Base-by-base conservation (phyloP, 2,329 filamentous ascomycete genomes). In the Penicillium glabrum region DNA sequence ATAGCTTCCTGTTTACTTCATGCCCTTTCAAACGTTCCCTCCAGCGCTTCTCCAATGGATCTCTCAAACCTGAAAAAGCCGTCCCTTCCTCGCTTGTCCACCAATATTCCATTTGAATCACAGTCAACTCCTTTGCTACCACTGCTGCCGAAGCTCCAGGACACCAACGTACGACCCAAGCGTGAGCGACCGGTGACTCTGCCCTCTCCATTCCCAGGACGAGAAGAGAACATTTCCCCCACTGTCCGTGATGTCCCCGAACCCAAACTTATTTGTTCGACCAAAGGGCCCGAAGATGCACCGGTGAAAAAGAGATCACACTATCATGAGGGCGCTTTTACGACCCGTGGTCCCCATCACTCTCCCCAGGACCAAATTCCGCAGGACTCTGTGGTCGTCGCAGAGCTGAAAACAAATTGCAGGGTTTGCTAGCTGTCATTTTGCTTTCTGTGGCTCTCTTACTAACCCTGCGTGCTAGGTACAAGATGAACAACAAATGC, bases 401-500 rank as follows among this genome's bases (percentile, higher is more conserved):
- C 83, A 26, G 87, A 89, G 65, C 71, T 90, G 31, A 84, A 82
- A 67, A 85, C 86, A 5, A 89, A 88, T 61, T 82, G 84, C 39
- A 83, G 84, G 64, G 86, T 89, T 74, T 63, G 82, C 75, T 41
- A 21, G 19, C 51, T 27, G 19, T 8, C 31, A 5, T 11, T n/a
- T n/a, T 31, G 2, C 26, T 35, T 2, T n/a, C 8, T 19, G 13
- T 45, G 21, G 39, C 26, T 29, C 45, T 54, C 45, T 48, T 19
- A 50, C 61, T 72, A 56, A 74, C 53, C 23, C 14, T 24, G 11
- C 9, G 19, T 21, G 41, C 13, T 58, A 72, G 67, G 63, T 92
- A 86, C 84, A 93, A 67, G 83, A 87, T 62, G 89, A 93, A 69
- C 88, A 93, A 66, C 88, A 86, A 67, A 86, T 83, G 9, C 85